Base-by-base conservation (phyloP, 2,329 filamentous ascomycete genomes). In the Mycosphaerella arachidis region DNA sequence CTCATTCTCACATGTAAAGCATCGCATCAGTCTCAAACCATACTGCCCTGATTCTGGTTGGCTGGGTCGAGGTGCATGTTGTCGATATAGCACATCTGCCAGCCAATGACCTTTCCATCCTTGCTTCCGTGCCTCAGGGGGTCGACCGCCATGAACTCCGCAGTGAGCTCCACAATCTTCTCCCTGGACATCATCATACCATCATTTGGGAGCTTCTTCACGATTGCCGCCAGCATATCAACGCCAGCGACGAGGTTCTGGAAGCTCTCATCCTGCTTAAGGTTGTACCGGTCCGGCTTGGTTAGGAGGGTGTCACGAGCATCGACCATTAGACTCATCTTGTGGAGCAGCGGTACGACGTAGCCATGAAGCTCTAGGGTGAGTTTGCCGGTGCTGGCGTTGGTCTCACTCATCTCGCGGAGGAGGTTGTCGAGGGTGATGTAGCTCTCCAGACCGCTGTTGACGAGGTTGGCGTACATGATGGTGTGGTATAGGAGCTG, bases 401-500 rank as follows among this genome's bases (percentile, higher is more conserved):
- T 43, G 13, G 40, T 43, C 40, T 43, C 40, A 7, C 40, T n/a
- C 40, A 43, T 43, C 40, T 53, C 50, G 29, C 50, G 50, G 6
- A 52, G 24, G 52, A 54, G 52, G 35, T 27, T 40, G 37, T 55
- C 53, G 16, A 48, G 35, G 24, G 35, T 46, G 37, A 55, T 27
- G 40, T 46, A 55, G 40, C 18, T 55, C 35, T 18, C 18, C 12
- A 46, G 24, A 20, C 20, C 18, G 40, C 27, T 20, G 24, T 33
- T 40, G 20, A 33, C 18, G 10, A 55, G 24, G 12, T 30, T 55
- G 53, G 37, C 24, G 35, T 46, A 40, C 24, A 46, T 37, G 27
- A 55, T 27, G 40, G 16, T 30, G 20, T 55, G 53, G 27, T 46
- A 55, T 20, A 55, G 40, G 9, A 55, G 53, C 29, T 55, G 53